Conservation (phyloP, 345 rosid species). For the Erysimum cheiranthoides region DNA sequence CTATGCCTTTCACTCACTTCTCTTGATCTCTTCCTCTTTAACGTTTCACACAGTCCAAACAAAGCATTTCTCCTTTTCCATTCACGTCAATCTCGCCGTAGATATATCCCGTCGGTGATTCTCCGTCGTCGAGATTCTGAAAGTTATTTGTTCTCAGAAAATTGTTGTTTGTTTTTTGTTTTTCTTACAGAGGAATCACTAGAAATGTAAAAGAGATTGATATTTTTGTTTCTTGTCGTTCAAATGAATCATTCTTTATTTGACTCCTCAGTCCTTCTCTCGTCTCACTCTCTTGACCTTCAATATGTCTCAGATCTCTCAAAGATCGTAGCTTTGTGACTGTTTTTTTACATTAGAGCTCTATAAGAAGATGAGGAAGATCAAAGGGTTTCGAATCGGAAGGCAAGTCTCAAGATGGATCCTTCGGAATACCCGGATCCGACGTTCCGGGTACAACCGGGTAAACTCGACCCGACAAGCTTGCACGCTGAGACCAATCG, state of each 20-base stretch:
- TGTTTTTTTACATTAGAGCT: not conserved
- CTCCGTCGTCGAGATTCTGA: conserved; percentile 13
- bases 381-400: conserved; percentile 70
- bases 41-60: not conserved
- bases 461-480: conserved; percentile 21
- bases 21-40: conserved; percentile 32
- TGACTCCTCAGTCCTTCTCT: conserved; percentile 2
- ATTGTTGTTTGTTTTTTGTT: not conserved
- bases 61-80: not conserved
- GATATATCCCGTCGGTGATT: conserved; percentile 5
- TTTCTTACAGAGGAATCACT: not conserved
- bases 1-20: conserved; percentile 14
- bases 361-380: conserved; percentile 50
- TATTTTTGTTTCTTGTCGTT: not conserved
- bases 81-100: conserved; percentile 13
- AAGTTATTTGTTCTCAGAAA: not conserved
- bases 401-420: conserved; percentile 64
- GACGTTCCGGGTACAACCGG: conserved; percentile 44
- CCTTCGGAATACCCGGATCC: conserved; percentile 41
- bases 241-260: conserved; percentile 27
- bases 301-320: not conserved
- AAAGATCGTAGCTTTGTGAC: conserved; percentile 17
- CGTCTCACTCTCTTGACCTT: conserved; percentile 13
- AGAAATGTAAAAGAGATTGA: conserved; percentile 14
- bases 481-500: conserved; percentile 43